Base-by-base conservation (phyloP, 176 grass and related monocot genomes). In the Panicum miliaceum region DNA sequence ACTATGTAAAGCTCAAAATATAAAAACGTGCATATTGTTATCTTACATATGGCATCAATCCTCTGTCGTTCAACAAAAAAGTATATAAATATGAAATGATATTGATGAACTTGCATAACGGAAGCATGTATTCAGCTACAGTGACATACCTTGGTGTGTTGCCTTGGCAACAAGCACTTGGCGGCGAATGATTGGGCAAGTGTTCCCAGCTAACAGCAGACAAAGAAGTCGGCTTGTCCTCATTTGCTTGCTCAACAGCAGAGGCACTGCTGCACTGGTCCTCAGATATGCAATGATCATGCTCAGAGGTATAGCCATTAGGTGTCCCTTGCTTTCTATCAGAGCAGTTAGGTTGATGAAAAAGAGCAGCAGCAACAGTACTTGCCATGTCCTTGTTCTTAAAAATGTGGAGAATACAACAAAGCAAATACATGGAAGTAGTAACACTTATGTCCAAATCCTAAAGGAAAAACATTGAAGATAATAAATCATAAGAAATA, bases 361-460 rank as follows among this genome's bases (percentile, higher is more conserved):
- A 99, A 83, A 99, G 90, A 68, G 93, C 81, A 59, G 97, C 90
- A 22, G 93, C 89, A 82, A 96, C 86, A 68, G 75, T 86, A 89
- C 90, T 96, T 26, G 93, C 88, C 88, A 99, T 86, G 81, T 99
- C 97, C 71, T 96, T 99, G 84, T 85, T 94, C 78, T 99, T 99
- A 82, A 99, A 99, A 81, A 96, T 94, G 69, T 99, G 97, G 34
- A 99, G 89, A 80, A 99, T 93, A 83, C 93, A 96, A 68, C 91
- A 99, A 77, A 99, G 93, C 62, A 99, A 77, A 84, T 90, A 96
- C 76, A 99, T 87, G 65, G 97, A 88, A 80, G 97, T 99, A 84
- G 85, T 86, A 60, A 90, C 91, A 79, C 90, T 88, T 90, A 96
- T 82, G 75, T 74, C 73, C 82, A 89, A 86, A 68, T 91, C 93